Evolutionary conservation across 306 rosid genomes (phyloP).

Genomic region (apple (Malus domestica)): DNA sequence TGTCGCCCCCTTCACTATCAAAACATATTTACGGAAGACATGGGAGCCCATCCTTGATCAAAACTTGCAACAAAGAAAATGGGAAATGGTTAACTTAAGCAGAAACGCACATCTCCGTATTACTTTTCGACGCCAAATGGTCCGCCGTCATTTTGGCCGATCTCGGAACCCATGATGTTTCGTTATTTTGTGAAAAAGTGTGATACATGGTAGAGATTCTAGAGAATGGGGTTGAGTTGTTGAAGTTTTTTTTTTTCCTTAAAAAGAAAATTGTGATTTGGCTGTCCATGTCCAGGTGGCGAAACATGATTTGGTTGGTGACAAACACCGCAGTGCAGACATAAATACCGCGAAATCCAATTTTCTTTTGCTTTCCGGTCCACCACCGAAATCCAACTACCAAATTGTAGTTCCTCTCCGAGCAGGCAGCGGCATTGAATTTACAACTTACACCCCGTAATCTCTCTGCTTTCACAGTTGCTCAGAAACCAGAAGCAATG

Average conservation of each 20-base stretch:
- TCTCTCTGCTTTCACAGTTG: neutral
- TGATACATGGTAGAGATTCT: too few species aligned
- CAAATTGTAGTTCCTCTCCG: neutral
- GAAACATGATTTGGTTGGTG: neutral
- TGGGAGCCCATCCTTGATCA: too few species aligned
- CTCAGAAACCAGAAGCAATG: slow-evolving; percentile 22
- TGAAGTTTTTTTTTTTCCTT: too few species aligned
- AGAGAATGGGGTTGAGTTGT: too few species aligned
- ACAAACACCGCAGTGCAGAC: neutral
- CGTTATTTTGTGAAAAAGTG: too few species aligned
- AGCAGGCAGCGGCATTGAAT: neutral
- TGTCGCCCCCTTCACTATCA: too few species aligned
- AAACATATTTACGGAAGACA: too few species aligned
- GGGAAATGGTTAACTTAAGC: accelerated
- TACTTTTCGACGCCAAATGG: too few species aligned
- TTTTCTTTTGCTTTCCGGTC: neutral
- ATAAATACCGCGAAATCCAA: neutral
- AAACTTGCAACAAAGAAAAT: too few species aligned
- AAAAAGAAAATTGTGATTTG: neutral
- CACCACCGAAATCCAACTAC: neutral
- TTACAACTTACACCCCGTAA: neutral
- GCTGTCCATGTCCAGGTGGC: neutral
- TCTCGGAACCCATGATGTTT: too few species aligned
- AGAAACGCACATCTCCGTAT: too few species aligned
- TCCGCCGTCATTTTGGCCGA: accelerated